A percentile compares a stretch with the other conserved stretches of the same genome.
Conservation (phyloP, 208 protist species). For the Crithidia sp. region DNA sequence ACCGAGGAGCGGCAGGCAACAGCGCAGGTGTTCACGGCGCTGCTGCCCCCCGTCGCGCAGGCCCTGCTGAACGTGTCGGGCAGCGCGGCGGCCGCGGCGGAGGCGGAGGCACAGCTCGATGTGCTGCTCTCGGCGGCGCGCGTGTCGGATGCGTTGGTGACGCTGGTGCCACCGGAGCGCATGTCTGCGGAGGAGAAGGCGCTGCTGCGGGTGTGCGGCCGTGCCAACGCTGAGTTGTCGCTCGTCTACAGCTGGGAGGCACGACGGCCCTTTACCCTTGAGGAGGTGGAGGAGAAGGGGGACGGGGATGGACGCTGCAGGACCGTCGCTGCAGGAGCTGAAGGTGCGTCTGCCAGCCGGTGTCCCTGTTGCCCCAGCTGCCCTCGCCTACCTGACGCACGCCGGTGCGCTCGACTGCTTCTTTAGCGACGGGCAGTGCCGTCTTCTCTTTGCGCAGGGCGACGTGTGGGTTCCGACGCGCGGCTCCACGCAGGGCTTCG, state of each 20-base stretch:
- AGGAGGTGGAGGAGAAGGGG: not conserved
- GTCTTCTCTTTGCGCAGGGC: slow-evolving; percentile 45
- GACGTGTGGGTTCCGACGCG: slow-evolving; percentile 60
- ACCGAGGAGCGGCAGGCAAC: slow-evolving; percentile 35
- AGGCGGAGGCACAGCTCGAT: slow-evolving; percentile 21
- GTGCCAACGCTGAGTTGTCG: slow-evolving; percentile 33
- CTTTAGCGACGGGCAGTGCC: slow-evolving; percentile 27
- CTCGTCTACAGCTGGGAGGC: slow-evolving; percentile 40
- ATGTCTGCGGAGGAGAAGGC: slow-evolving; percentile 31
- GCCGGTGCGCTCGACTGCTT: slow-evolving; percentile 36
- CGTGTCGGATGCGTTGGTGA: slow-evolving; percentile 50
- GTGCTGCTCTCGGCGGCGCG: slow-evolving; percentile 38
- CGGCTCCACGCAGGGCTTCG: slow-evolving; percentile 28
- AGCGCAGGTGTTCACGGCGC: slow-evolving; percentile 52
- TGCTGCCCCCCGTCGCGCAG: slow-evolving; percentile 28
- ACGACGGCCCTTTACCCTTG: slow-evolving; percentile 30
- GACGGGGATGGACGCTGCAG: not conserved
- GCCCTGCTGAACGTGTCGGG: slow-evolving; percentile 11
- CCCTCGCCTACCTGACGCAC: slow-evolving; percentile 45
- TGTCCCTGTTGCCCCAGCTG: slow-evolving; percentile 40
- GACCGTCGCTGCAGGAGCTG: slow-evolving; percentile 7
- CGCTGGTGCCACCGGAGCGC: slow-evolving; percentile 26
- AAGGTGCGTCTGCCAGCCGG: slow-evolving; percentile 15
- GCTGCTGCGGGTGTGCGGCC: slow-evolving; percentile 36
- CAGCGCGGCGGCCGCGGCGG: slow-evolving; percentile 2